Base-by-base conservation (phyloP, 352 stramenopile species). In the Lagenidium sp. region DNA sequence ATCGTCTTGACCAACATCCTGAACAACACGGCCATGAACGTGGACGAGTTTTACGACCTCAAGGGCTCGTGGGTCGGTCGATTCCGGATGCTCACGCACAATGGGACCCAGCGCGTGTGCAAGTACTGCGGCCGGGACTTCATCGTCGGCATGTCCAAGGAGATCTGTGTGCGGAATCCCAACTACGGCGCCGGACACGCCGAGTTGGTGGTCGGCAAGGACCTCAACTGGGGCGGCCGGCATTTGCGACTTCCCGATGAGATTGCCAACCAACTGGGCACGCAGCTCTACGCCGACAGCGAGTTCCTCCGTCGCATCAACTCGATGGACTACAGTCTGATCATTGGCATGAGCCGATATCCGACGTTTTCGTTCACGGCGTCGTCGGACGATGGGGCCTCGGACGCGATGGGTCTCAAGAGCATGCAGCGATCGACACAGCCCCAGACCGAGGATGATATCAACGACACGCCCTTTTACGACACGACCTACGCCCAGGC, bases 241-340 rank as follows among this genome's bases (percentile, higher is more conserved):
- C 67, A 78, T 16, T 62, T 94, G 48, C 79, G 76, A 13, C 57
- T 94, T 23, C 71, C 71, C 13, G 48, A 63, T 15, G 80, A 88
- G n/a, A 48, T 88, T 2, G 73, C 77, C 1, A 55, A 89, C 10
- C 71, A 87, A 34, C 56, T 94, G 0, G 78, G 76, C 4, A 77
- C 57, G 21, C 92, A 98, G 47, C 46, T 98, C 12, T 79, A 86
- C 36, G 78, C 68, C 2, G 94, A 98, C 54, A 96, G 78, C 22
- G 67, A 95, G 48, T 98, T 97, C 44, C 59, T 98, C 36, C 70
- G 86, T 35, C 74, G 78, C 28, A 98, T 97, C 71, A 96, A 97
- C 56, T 97, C 95, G 54, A 98, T 98, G 84, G 94, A 98, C 60
- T 98, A 98, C 62, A 97, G 84, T 43, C 75, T 98, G 50, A 69